phyloP scores from a whole-genome alignment of 495 filamentous ascomycete genomes.

The Durotheca rogersii region DNA sequence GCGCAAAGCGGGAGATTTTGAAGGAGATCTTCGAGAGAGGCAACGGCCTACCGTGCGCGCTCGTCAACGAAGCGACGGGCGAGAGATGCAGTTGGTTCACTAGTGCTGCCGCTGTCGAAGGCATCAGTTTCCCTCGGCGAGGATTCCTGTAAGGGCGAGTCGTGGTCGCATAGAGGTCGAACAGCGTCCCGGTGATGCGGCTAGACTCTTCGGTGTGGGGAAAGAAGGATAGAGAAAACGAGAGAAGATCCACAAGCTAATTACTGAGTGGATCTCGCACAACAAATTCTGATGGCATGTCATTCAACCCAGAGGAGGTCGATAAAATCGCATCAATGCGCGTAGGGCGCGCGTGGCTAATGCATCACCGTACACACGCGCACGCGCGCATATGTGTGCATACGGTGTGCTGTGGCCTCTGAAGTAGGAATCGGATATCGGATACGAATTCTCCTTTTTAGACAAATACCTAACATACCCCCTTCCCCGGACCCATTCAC shows the following conservation, averaged over 20 bases:
- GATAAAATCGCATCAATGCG: conserved; percentile 20
- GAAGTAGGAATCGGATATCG: conserved; percentile 34
- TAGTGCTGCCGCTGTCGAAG: conserved; percentile 77
- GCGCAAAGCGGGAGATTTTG: conserved; percentile 84
- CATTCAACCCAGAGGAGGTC: no score
- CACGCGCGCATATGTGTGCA: no score
- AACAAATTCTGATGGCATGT: no score
- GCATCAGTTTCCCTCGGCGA: conserved; percentile 74
- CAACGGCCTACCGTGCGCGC: conserved; percentile 78
- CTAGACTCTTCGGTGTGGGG: neutral
- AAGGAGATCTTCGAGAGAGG: conserved; percentile 82
- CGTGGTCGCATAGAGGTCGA: no score
- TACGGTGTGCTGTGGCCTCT: conserved; percentile 23
- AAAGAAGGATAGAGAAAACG: neutral
- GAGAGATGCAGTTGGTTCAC: conserved; percentile 95
- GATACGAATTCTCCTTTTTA: neutral
- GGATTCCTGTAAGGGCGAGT: conserved; percentile 34
- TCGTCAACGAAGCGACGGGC: conserved; percentile 79
- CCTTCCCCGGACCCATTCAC: neutral
- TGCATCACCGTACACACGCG: conserved; percentile 26
- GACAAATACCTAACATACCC: conserved; percentile 6
- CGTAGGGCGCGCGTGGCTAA: conserved; percentile 31
- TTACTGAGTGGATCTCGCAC: conserved; percentile 10
- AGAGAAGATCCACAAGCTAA: conserved; percentile 2
- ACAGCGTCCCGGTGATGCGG: neutral